These are phyloP conservation scores for Agapanthus africanus DNA, from an alignment of 106 monocot genomes.

Conservation along the genomic window DNA sequence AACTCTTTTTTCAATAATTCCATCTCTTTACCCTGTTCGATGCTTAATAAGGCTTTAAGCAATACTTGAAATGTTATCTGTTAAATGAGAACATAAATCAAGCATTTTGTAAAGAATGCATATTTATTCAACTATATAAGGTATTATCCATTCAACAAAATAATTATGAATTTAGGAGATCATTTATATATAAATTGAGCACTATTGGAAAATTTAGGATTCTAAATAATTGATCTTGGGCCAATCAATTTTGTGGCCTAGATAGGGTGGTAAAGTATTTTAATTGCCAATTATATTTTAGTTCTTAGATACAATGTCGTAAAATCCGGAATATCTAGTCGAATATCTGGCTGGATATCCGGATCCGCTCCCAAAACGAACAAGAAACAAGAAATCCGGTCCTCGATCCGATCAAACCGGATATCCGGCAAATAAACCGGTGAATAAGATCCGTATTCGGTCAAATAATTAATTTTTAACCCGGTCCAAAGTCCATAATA, in stretches of 20 bases:
- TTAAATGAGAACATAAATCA: background rate
- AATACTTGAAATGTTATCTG: slow-evolving; percentile 74
- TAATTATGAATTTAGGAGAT: background rate
- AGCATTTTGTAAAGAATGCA: background rate
- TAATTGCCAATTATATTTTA: background rate
- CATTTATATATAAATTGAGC: background rate
- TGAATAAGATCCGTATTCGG: no score
- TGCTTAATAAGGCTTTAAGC: slow-evolving; percentile 59
- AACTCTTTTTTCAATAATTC: slow-evolving; percentile 61
- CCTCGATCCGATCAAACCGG: no score
- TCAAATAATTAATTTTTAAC: no score
- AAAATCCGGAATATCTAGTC: no score
- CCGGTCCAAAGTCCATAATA: no score
- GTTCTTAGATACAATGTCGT: background rate
- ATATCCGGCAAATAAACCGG: no score
- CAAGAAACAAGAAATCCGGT: no score
- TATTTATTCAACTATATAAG: background rate
- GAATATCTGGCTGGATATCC: no score
- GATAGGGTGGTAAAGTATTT: background rate
- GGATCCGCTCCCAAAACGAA: no score
- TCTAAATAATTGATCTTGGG: background rate
- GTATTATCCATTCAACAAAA: background rate
- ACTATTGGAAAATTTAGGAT: background rate
- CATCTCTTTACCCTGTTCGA: slow-evolving; percentile 60
- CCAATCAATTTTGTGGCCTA: background rate